A percentile compares a stretch with the other conserved stretches of the same genome.
phyloP scores from a whole-genome alignment of 495 filamentous ascomycete genomes.

The Neurospora tetrasperma region DNA sequence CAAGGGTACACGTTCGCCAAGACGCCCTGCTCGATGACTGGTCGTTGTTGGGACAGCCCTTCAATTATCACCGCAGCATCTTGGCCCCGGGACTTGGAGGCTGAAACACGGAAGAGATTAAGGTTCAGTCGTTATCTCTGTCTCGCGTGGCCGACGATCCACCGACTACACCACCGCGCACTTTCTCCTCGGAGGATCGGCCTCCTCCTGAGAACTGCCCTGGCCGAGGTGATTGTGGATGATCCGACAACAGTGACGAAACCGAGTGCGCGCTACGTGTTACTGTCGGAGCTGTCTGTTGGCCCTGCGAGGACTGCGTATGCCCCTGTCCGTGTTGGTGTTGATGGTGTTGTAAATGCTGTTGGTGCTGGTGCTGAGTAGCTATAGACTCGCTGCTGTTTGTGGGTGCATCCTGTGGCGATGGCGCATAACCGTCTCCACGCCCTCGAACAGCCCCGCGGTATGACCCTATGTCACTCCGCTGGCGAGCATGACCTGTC shows the following conservation, averaged over 20 bases:
- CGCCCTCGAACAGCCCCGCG: conserved; percentile 28
- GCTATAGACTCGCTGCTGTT: conserved; percentile 12
- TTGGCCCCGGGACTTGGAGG: conserved; percentile 14
- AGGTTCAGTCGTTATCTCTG: conserved; percentile 27
- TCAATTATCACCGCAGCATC: conserved; percentile 3
- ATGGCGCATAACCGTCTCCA: conserved; percentile 26
- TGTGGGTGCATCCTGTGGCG: conserved; percentile 27
- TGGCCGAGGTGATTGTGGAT: conserved; percentile 27
- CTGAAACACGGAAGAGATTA: conserved; percentile 32
- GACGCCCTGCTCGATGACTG: neutral
- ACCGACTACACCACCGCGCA: conserved; percentile 18
- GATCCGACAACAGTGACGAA: conserved; percentile 38
- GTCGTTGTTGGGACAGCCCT: neutral
- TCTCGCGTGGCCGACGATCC: conserved; percentile 28
- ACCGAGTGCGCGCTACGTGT: conserved; percentile 32
- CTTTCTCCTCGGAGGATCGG: conserved; percentile 21
- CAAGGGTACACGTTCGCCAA: neutral
- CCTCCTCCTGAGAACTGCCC: conserved; percentile 10
- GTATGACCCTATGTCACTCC: conserved; percentile 53
- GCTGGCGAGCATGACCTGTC: conserved; percentile 56
- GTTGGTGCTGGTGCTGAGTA: neutral
- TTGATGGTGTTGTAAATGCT: conserved; percentile 2
- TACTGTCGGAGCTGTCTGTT: conserved; percentile 14
- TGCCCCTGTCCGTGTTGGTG: conserved; percentile 7
- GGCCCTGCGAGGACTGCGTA: conserved; percentile 6